These are phyloP conservation scores for Xylariaceae sp. DNA, from an alignment of 2,329 filamentous ascomycete species.

Conservation along the genomic window DNA sequence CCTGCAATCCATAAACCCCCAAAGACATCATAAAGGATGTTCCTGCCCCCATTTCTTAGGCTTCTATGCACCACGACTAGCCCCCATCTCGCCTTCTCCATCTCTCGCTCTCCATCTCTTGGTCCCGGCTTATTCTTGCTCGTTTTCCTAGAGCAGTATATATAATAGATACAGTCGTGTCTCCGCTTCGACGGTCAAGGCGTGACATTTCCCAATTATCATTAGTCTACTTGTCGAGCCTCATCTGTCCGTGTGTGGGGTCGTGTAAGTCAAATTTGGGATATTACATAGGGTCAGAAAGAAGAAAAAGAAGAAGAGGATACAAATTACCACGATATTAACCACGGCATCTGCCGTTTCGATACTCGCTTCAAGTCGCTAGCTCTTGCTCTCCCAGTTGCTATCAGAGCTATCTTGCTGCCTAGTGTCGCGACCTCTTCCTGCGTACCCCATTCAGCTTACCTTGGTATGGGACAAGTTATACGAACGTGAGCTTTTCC, in stretches of 20 bases:
- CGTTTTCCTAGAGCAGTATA: background rate
- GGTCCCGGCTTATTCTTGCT: constrained; percentile 3
- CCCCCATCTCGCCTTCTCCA: constrained; percentile 5
- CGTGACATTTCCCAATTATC: background rate
- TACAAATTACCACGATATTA: background rate
- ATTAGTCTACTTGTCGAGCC: background rate
- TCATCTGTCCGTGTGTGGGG: constrained; percentile 7
- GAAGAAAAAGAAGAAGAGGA: too few species aligned
- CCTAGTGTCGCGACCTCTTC: background rate
- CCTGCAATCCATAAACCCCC: constrained; percentile 26
- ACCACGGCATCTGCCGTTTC: background rate
- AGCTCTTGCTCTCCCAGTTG: too few species aligned
- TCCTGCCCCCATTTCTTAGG: constrained; percentile 30
- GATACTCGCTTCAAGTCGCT: too few species aligned
- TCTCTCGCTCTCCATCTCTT: constrained; percentile 1
- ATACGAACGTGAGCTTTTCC: constrained; percentile 19
- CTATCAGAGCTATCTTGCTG: too few species aligned
- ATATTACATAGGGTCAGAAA: background rate
- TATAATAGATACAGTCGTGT: background rate
- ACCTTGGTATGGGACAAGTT: constrained; percentile 20
- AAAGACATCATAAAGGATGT: constrained; percentile 23
- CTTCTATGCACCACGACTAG: constrained; percentile 11
- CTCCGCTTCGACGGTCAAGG: background rate
- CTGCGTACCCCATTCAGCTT: background rate
- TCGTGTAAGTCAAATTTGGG: background rate